Conservation (phyloP, 352 stramenopile species). For the Pythium plurisporium region DNA sequence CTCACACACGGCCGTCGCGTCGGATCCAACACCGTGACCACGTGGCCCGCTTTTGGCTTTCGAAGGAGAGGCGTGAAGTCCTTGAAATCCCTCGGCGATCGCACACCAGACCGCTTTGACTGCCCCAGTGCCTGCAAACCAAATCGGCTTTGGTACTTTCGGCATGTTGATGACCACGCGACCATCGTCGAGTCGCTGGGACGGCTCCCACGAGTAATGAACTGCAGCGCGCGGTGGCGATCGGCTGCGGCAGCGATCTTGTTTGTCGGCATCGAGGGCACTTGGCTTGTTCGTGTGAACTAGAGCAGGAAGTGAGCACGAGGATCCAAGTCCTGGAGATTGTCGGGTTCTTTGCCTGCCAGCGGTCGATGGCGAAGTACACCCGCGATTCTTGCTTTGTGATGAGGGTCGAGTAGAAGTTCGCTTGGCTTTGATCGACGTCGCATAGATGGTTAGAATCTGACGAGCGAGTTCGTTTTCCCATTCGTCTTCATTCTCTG, state of each 20-base stretch:
- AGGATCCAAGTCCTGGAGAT: not conserved
- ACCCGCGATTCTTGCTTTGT: not conserved
- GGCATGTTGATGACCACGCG: slow-evolving; percentile 81
- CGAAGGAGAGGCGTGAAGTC: slow-evolving; percentile 15
- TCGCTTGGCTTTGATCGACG: slow-evolving; percentile 63
- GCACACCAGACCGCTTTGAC: slow-evolving; percentile 83
- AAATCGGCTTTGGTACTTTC: slow-evolving; percentile 73
- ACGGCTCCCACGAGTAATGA: slow-evolving; percentile 68
- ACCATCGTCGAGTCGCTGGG: slow-evolving; percentile 44
- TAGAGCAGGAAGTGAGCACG: slow-evolving; percentile 24
- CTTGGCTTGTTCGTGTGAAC: not conserved
- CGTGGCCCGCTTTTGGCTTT: not conserved
- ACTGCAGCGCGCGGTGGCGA: slow-evolving; percentile 22
- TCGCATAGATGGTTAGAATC: slow-evolving; percentile 86
- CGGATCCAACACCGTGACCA: not conserved
- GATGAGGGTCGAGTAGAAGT: not conserved
- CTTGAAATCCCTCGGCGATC: slow-evolving; percentile 49
- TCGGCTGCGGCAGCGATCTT: not conserved
- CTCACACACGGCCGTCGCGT: slow-evolving; percentile 34
- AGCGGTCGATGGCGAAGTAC: not conserved
- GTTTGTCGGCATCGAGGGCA: not conserved
- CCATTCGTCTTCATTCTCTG: slow-evolving; percentile 76
- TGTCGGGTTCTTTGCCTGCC: too few species aligned
- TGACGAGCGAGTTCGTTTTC: slow-evolving; percentile 89
- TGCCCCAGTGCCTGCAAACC: slow-evolving; percentile 77